Evolutionary conservation across 768 basidiomycete species (phyloP).

Genomic region (Amanita rimosa): DNA sequence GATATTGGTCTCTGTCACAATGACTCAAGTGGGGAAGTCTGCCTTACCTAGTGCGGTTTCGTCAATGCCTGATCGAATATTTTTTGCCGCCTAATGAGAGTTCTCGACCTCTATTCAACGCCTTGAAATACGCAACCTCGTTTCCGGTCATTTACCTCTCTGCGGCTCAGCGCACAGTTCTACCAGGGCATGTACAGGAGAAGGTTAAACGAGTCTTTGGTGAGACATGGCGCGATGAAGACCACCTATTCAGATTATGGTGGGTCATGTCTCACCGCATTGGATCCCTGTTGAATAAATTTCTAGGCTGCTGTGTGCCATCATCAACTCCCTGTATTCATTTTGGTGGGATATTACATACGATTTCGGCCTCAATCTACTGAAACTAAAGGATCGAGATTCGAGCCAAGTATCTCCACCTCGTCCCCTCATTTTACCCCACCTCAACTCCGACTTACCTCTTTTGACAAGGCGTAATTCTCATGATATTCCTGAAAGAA

Average conservation of each 20-base stretch:
- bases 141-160: slow-evolving; percentile 95
- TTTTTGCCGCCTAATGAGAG: slow-evolving; percentile 48
- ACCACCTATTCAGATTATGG: slow-evolving; percentile 80
- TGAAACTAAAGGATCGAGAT: slow-evolving; percentile 28
- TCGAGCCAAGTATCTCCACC: slow-evolving; percentile 23
- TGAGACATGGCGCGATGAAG: slow-evolving; percentile 62
- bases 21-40: slow-evolving; percentile 29
- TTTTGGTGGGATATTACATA: slow-evolving; percentile 99
- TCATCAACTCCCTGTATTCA: slow-evolving; percentile 85
- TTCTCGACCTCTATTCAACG: slow-evolving; percentile 75
- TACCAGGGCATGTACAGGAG: slow-evolving; percentile 41
- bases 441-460: slow-evolving; percentile 29
- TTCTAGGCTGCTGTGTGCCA: slow-evolving; percentile 73
- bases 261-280: slow-evolving; percentile 20
- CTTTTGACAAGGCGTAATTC: slow-evolving; percentile 11
- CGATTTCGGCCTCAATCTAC: slow-evolving; percentile 88
- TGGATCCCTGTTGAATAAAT: neutral
- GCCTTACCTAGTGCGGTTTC: slow-evolving; percentile 83
- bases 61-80: slow-evolving; percentile 91
- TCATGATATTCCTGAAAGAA: neutral
- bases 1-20: neutral
- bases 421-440: slow-evolving; percentile 33
- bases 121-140: slow-evolving; percentile 90
- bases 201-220: slow-evolving; percentile 31
- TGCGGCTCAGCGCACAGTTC: slow-evolving; percentile 73